Conservation (phyloP, 352 stramenopile species). For the Phytophthora macrochlamydospora region DNA sequence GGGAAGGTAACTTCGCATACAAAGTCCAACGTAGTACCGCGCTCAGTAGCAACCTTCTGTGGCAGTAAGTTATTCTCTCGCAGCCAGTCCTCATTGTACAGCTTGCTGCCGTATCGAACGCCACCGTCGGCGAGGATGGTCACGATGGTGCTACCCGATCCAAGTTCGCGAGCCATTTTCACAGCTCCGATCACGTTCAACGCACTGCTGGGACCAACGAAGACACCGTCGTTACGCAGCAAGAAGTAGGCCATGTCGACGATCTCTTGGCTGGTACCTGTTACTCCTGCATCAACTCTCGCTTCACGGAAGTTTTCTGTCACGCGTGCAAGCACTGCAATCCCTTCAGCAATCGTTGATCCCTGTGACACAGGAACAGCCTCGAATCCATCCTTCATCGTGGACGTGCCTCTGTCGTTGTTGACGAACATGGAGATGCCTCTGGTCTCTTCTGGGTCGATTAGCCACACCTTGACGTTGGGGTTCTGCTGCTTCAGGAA, state of each 20-base stretch:
- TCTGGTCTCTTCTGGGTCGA: slow-evolving; percentile 82
- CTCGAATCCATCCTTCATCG: slow-evolving; percentile 90
- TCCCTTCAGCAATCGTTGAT: slow-evolving; percentile 92
- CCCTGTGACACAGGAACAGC: slow-evolving; percentile 81
- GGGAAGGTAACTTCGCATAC: neutral
- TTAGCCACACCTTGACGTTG: slow-evolving; percentile 61
- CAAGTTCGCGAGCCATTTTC: slow-evolving; percentile 64
- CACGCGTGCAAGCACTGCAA: too few species aligned
- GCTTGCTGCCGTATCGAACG: slow-evolving; percentile 70
- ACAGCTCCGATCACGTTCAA: slow-evolving; percentile 72
- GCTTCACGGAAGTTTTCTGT: slow-evolving; percentile 87
- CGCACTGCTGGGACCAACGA: slow-evolving; percentile 82
- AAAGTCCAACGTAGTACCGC: neutral
- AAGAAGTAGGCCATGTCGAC: slow-evolving; percentile 94
- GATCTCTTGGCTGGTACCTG: slow-evolving; percentile 92
- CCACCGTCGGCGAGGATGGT: slow-evolving; percentile 79
- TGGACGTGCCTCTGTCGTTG: slow-evolving; percentile 53
- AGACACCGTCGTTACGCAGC: slow-evolving; percentile 89
- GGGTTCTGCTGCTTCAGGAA: slow-evolving; percentile 92
- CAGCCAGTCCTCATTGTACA: slow-evolving; percentile 76
- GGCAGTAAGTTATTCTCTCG: slow-evolving; percentile 45
- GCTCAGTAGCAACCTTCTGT: neutral
- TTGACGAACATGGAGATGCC: slow-evolving; percentile 89
- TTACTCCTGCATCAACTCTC: slow-evolving; percentile 91
- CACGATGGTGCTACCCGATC: slow-evolving; percentile 57